These are phyloP conservation scores for Trichoderma sp. DNA, from an alignment of 2,329 filamentous ascomycete genomes.

Conservation along the genomic window DNA sequence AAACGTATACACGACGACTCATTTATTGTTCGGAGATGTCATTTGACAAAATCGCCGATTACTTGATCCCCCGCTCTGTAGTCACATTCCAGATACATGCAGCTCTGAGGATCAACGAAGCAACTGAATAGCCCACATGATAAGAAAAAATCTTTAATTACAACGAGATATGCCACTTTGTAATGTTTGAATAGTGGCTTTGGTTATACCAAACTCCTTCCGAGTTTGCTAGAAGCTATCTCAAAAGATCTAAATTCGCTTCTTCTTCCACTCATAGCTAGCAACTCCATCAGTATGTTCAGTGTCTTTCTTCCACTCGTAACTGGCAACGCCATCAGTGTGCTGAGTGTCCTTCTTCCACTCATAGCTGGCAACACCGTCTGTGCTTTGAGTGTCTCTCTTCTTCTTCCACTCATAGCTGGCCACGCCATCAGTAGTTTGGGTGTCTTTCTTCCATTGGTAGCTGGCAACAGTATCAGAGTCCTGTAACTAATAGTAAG, in stretches of 20 bases:
- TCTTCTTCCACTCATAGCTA: slow-evolving; percentile 9
- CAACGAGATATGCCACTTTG: not conserved
- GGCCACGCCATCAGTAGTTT: not conserved
- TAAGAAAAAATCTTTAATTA: not conserved
- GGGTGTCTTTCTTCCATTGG: not conserved
- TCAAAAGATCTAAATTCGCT: not conserved
- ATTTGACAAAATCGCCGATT: not conserved
- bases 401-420: slow-evolving; percentile 6
- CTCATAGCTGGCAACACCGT: not conserved
- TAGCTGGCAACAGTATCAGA: slow-evolving; percentile 3
- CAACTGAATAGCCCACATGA: not conserved
- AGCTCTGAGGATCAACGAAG: not conserved
- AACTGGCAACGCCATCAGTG: not conserved
- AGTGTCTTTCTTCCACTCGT: not conserved
- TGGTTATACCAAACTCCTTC: not conserved
- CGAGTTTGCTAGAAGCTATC: not conserved
- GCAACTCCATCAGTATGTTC: not conserved
- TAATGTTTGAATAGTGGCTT: not conserved
- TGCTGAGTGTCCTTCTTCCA: not conserved
- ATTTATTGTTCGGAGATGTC: not conserved
- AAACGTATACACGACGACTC: not conserved
- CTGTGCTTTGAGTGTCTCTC: not conserved
- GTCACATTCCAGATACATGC: not conserved
- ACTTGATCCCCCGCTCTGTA: not conserved
- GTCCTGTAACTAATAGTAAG: not conserved